A percentile compares a stretch with the other conserved stretches of the same genome.
phyloP scores from a whole-genome alignment of 1,284 basidiomycete species.

The Psilocybe mexicana region DNA sequence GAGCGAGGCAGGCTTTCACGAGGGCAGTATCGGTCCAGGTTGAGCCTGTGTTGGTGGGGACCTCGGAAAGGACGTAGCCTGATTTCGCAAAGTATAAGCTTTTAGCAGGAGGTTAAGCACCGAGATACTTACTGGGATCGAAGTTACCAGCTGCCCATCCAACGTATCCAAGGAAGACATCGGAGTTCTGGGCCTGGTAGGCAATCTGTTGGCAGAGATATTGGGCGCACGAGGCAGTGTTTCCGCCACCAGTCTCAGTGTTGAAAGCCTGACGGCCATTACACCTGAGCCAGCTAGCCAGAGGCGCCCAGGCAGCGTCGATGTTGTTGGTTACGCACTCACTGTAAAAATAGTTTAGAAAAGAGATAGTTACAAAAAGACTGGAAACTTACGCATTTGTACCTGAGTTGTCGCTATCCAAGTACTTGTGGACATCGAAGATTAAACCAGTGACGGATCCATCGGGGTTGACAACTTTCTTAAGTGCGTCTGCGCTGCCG shows the following conservation, averaged over 20 bases:
- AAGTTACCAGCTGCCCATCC: constrained; percentile 40
- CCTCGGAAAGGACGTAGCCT: constrained; percentile 37
- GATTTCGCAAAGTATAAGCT: background rate
- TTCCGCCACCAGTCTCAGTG: constrained; percentile 64
- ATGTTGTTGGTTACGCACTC: constrained; percentile 56
- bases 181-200: constrained; percentile 52
- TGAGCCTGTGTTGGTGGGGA: constrained; percentile 35
- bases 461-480: constrained; percentile 53
- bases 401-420: constrained; percentile 56
- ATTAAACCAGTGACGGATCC: constrained; percentile 49
- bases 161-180: constrained; percentile 39
- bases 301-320: constrained; percentile 45
- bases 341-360: constrained; percentile 16
- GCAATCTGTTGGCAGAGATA: constrained; percentile 51
- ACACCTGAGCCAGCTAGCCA: constrained; percentile 49
- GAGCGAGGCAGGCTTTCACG: constrained; percentile 42
- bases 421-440: constrained; percentile 67
- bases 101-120: background rate
- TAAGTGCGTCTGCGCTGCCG: constrained; percentile 55
- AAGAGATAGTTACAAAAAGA: background rate
- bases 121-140: constrained; percentile 18
- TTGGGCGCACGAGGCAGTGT: constrained; percentile 47
- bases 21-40: constrained; percentile 45
- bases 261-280: constrained; percentile 62
- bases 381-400: constrained; percentile 34